Base-by-base conservation (phyloP, 768 basidiomycete species). In the Punctularia strigosozonata region DNA sequence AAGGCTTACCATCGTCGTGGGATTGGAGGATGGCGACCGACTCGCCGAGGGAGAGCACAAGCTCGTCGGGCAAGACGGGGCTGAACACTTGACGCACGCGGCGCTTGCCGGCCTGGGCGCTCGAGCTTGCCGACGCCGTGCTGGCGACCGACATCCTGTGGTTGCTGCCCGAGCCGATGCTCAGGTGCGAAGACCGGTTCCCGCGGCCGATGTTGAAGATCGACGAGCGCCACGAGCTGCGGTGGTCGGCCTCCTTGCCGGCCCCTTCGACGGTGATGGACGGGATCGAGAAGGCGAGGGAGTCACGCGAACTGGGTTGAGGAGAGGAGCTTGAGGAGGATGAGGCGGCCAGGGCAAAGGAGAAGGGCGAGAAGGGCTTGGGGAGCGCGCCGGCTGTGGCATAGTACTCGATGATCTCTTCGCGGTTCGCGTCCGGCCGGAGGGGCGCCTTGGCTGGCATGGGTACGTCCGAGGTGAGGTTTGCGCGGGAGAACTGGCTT, bases 51-150 rank as follows among this genome's bases (percentile, higher is more conserved):
- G 62, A 52, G 42, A 81, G 42, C 24, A 75, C 58, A 20, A 87
- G 63, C 52, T 88, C 84, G 56, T 88, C 84, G 0, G 81, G 77
- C 3, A 87, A 71, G 18, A 81, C 66, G 6, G 84, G 77, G 39
- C 60, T 64, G 52, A 83, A 87, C 2, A 69, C 39, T 50, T 83
- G 82, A 23, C 69, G 72, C 42, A 83, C 70, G 55, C 71, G 72
- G 46, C 75, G 73, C 46, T 51, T 50, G 43, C 47, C 42, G 45
- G 46, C 47, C 31, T 45, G 42, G 20, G 24, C 39, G 5, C 7
- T 13, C 23, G 44, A 43, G 6, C 19, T 18, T 4, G 42, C 24
- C 7, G 47, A 48, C 18, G 43, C 46, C 4, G 53, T 43, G 12
- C 43, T 39, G 10, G 47, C 40, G 41, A 31, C 32, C 15, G 48